Evolutionary conservation across 2,329 filamentous ascomycete species (phyloP), one percentile per base, ranked within the genome.

Genomic region (Pseudogymnoascus sp.): DNA sequence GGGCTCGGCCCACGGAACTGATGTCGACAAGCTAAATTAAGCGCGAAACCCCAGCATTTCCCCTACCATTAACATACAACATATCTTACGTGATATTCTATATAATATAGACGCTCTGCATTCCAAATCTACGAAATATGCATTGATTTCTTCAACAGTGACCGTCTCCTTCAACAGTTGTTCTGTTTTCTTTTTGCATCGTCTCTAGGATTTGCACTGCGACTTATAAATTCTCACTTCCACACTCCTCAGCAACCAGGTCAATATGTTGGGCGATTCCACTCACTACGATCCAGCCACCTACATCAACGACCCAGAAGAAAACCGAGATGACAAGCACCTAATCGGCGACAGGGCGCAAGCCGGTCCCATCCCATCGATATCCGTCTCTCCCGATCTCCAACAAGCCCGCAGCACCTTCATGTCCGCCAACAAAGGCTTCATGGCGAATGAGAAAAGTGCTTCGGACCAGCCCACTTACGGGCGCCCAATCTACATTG

Each of bases 261-360:
- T 16, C 49, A 55, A 55, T 9, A 55, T 55, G 49, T 16, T 52
- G n/a, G 11, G 11, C n/a, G 49, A 55, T 33, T 33, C 28, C 25
- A 55, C 49, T 55, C 49, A 55, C 49, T 55, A 55, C 49, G 28
- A 55, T 14, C 49, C 49, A 33, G 49, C 49, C 8, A 55, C 49
- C 9, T 55, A 55, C 28, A 52, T 52, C 45, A 19, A 55, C 28
- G 49, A 55, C 11, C 11, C n/a, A 3, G 49, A 55, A 33, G 49
- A 55, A 33, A 22, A 12, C 16, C 49, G 28, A 33, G 49, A 55
- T 33, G 49, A 55, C 49, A 55, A 55, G 28, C 49, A 55, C 49
- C 16, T 55, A 55, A 35, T 55, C 11, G 28, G 49, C 49, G 3
- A 33, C n/a, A 14, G 49, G 16, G n/a, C 28, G 3, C 49, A 55